A percentile compares a stretch with the other conserved stretches of the same genome.
Conservation (phyloP, 768 basidiomycete genomes). For the Podaxis sp. region DNA sequence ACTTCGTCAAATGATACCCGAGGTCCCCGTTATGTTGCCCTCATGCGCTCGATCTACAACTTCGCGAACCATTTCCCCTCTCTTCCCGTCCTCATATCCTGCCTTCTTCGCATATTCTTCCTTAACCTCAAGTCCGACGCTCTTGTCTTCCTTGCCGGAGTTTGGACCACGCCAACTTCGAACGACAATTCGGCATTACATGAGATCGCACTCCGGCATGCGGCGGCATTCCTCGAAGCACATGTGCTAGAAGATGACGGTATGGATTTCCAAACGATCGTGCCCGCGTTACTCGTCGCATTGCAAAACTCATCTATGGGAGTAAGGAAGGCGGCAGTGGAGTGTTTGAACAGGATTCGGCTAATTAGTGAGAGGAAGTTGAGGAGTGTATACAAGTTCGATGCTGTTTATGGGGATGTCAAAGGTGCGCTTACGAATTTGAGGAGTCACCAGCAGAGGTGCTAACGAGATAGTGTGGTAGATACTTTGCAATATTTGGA, state of each 20-base stretch:
- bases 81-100: slow-evolving; percentile 47
- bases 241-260: slow-evolving; percentile 50
- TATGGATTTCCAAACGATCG: slow-evolving; percentile 77
- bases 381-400: slow-evolving; percentile 65
- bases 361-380: slow-evolving; percentile 41
- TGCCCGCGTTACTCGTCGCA: slow-evolving; percentile 67
- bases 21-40: slow-evolving; percentile 47
- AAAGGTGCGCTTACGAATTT: slow-evolving; percentile 42
- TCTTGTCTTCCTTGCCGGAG: slow-evolving; percentile 76
- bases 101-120: slow-evolving; percentile 65
- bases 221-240: slow-evolving; percentile 77
- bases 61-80: slow-evolving; percentile 58
- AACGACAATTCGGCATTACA: slow-evolving; percentile 27
- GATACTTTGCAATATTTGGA: slow-evolving; percentile 68
- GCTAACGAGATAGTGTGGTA: slow-evolving; percentile 10
- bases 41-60: slow-evolving; percentile 65
- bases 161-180: slow-evolving; percentile 43
- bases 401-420: slow-evolving; percentile 64
- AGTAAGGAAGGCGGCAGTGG: slow-evolving; percentile 51
- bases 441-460: slow-evolving; percentile 9
- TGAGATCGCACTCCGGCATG: slow-evolving; percentile 68
- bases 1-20: slow-evolving; percentile 20
- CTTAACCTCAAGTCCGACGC: slow-evolving; percentile 65
- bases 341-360: slow-evolving; percentile 50
- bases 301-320: slow-evolving; percentile 43